Percentiles rank a stretch among this genome's conserved stretches.
Evolutionary conservation across 345 rosid genomes (phyloP).

Genomic region (Populus alba): DNA sequence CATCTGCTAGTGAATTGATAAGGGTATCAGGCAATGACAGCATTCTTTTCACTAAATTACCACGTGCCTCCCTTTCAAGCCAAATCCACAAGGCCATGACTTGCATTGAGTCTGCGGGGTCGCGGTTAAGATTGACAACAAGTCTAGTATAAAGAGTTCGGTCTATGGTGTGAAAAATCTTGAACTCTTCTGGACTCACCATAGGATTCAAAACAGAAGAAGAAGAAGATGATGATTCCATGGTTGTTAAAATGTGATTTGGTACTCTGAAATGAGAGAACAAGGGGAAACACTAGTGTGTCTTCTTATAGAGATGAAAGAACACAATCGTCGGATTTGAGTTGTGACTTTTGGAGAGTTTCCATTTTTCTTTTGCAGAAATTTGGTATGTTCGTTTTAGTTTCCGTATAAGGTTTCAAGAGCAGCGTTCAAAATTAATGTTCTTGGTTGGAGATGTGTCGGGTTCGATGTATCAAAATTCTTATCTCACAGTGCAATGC

Average conservation of each 20-base stretch:
- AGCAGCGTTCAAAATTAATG: background rate
- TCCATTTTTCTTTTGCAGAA: slow-evolving; percentile 18
- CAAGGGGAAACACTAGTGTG: background rate
- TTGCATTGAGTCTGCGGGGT: slow-evolving; percentile 45
- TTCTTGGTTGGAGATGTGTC: background rate
- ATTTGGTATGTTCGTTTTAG: slow-evolving; percentile 11
- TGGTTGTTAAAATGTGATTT: background rate
- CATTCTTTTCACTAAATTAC: slow-evolving; percentile 27
- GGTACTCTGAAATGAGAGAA: background rate
- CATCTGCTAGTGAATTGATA: slow-evolving; percentile 43
- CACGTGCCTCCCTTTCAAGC: slow-evolving; percentile 41
- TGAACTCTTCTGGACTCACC: slow-evolving; percentile 42
- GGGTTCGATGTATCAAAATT: background rate
- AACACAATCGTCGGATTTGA: background rate
- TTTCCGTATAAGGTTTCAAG: slow-evolving; percentile 7
- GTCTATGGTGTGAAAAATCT: slow-evolving; percentile 53
- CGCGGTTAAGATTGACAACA: slow-evolving; percentile 38
- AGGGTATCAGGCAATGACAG: slow-evolving; percentile 30
- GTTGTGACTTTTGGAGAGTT: slow-evolving; percentile 4
- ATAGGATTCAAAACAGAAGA: background rate
- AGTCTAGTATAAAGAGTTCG: slow-evolving; percentile 47
- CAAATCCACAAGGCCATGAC: slow-evolving; percentile 58
- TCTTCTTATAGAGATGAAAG: background rate
- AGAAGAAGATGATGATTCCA: slow-evolving; percentile 5
- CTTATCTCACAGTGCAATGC: background rate